Evolutionary conservation across 1,139 yeast genomes (phyloP), one percentile per base, ranked within the genome.

Genomic region (Lodderomyces elongisporus): DNA sequence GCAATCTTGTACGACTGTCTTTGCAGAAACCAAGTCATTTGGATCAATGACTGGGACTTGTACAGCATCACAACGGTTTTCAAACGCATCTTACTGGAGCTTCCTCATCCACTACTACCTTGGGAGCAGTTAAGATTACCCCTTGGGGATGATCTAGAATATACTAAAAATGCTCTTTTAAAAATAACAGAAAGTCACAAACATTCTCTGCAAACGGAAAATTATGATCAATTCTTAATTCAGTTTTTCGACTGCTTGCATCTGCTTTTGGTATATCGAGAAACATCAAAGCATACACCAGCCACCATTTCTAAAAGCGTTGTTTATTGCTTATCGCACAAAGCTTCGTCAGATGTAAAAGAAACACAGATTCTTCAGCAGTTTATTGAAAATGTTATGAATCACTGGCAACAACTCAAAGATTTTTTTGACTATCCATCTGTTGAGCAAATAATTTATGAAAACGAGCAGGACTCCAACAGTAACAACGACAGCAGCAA

Each of bases 31-130:
- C 75, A 67, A 61, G 59, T 58, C 52, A 63, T 60, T 41, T 77
- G 65, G 80, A 76, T 64, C 41, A 77, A 56, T 60, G 84, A 51
- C 67, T 78, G 83, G 83, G 80, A 77, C 49, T 57, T 77, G 32
- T 73, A 74, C 48, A 73, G 79, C 32, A 66, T 78, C 34, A 76
- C 77, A 5, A 65, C 79, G 1, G 62, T 70, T 2, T 76, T 74
- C 47, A 63, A 77, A 40, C 62, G 66, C 40, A 59, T 77, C 12
- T 44, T 77, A 22, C 57, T 58, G 46, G 72, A 65, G 20, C 60
- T 74, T 15, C 62, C 72, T 1, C 47, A 47, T 15, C 69, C 76
- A 1, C 54, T 77, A 28, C 58, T 77, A 17, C 68, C 77, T 1
- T 54, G 68, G 4, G 58, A 60, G 10, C 36, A 51, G 16, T 70